Evolutionary conservation across 257 asterid genomes (phyloP).

Genomic region (Mitragyna speciosa): DNA sequence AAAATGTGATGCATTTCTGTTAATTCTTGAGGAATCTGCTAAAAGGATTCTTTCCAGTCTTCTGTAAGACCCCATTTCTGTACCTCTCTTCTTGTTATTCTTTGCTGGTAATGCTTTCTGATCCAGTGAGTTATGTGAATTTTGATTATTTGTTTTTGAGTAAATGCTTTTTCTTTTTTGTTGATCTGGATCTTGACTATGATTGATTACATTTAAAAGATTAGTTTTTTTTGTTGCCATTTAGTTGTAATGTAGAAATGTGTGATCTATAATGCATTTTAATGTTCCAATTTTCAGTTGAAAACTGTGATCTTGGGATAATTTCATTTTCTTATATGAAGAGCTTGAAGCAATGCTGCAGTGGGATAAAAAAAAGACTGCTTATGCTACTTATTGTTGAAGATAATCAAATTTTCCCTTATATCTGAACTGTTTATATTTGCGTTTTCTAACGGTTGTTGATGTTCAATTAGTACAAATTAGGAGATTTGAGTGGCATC

Average conservation of each 20-base stretch:
- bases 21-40: constrained; percentile 9
- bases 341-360: background rate
- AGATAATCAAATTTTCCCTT: background rate
- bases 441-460: background rate
- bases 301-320: background rate
- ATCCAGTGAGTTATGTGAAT: background rate
- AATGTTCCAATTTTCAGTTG: background rate
- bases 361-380: background rate
- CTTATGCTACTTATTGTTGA: background rate
- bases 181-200: background rate
- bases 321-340: background rate
- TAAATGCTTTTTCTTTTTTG: background rate
- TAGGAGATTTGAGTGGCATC: background rate
- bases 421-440: background rate
- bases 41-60: background rate
- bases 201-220: background rate
- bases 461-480: background rate
- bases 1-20: background rate
- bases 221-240: background rate
- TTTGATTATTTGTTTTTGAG: background rate
- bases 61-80: constrained; percentile 12
- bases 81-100: background rate
- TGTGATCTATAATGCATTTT: background rate
- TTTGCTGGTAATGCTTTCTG: background rate
- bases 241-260: background rate